A percentile compares a stretch with the other conserved stretches of the same genome.
These are phyloP conservation scores for Eucalyptus erythrocorys DNA, from an alignment of 345 rosid species.

Conservation along the genomic window DNA sequence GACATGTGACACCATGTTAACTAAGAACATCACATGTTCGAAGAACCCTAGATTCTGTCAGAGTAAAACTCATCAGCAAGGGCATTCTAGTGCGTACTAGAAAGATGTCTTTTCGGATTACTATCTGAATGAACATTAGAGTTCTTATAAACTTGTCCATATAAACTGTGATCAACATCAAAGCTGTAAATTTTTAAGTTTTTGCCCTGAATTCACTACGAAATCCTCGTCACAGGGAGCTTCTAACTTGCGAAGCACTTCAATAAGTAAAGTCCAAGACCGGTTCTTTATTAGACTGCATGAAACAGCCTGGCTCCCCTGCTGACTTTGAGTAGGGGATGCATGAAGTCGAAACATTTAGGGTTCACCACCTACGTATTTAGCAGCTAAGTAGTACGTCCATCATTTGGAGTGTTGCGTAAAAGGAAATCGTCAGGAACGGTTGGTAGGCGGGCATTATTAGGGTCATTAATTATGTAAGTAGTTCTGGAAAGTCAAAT, in stretches of 20 bases:
- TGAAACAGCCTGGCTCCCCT: not conserved
- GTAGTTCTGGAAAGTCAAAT: not conserved
- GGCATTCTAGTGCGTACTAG: not conserved
- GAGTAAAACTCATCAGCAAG: not conserved
- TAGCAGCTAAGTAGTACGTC: not conserved
- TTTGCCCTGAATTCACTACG: not conserved
- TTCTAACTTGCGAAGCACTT: not conserved
- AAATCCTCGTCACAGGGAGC: not conserved
- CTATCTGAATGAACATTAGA: not conserved
- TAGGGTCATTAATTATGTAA: not conserved
- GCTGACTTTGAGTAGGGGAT: not conserved
- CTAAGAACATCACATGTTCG: not conserved
- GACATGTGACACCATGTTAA: not conserved
- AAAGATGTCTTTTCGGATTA: not conserved
- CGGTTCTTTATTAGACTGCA: not conserved
- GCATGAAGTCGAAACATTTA: not conserved
- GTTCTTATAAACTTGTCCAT: not conserved
- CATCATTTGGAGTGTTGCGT: not conserved
- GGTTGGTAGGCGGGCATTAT: not conserved
- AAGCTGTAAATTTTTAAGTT: not conserved
- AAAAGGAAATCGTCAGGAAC: not conserved
- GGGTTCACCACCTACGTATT: not conserved
- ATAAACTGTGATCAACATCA: not conserved
- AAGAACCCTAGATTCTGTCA: not conserved
- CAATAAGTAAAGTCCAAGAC: not conserved